phyloP scores from a whole-genome alignment of 164 flowering plant genomes.

The Platanus orientalis region DNA sequence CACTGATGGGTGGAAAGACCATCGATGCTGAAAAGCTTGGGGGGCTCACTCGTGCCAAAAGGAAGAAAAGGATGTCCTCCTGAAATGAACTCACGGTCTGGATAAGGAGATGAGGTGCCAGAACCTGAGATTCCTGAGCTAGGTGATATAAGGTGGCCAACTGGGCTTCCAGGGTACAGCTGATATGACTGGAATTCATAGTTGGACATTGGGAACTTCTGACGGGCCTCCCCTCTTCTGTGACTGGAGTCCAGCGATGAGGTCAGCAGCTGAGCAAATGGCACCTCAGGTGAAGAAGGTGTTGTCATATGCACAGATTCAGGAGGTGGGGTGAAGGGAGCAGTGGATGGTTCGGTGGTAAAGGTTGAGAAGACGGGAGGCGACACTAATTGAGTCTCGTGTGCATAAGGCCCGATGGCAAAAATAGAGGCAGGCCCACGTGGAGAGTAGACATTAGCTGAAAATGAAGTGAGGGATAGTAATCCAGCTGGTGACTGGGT shows the following conservation, averaged over 20 bases:
- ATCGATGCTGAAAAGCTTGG: conserved; percentile 56
- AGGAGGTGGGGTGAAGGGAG: conserved; percentile 94
- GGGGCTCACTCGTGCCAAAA: conserved; percentile 52
- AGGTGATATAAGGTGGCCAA: conserved; percentile 92
- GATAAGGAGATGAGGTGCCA: conserved; percentile 88
- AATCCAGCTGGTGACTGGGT: conserved; percentile 72
- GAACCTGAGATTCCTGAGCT: conserved; percentile 81
- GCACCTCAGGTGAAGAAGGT: conserved; percentile 98
- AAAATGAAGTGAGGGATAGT: conserved; percentile 45
- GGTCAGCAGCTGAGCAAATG: conserved; percentile 71
- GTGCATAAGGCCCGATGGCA: conserved; percentile 95
- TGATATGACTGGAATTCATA: conserved; percentile 88
- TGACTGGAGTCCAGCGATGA: conserved; percentile 45
- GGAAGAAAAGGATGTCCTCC: conserved; percentile 40
- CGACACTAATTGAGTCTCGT: conserved; percentile 90
- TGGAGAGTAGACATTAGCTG: conserved; percentile 75
- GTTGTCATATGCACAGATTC: conserved; percentile 90
- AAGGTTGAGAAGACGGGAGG: conserved; percentile 93
- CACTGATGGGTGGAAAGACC: conserved; percentile 51
- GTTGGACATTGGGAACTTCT: conserved; percentile 41
- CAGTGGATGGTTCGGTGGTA: conserved; percentile 95
- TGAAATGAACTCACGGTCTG: conserved; percentile 51
- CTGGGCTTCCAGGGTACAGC: conserved; percentile 89
- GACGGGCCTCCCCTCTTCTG: conserved; percentile 31
- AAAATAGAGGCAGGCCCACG: conserved; percentile 73